Evolutionary conservation across 1,139 yeast species (phyloP).

Genomic region (Yamadazyma atmosphaerica): DNA sequence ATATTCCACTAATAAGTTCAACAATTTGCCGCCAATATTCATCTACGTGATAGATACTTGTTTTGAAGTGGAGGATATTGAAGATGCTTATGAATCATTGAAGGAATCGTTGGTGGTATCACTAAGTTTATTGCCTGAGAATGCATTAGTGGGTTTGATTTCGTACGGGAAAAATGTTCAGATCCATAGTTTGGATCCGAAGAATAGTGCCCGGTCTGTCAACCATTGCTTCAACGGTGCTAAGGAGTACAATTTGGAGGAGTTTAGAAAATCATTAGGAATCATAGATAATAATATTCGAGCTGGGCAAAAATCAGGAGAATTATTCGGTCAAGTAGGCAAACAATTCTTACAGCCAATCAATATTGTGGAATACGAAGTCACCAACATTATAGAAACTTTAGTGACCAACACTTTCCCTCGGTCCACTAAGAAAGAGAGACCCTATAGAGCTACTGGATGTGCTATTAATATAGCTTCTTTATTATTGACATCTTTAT

Average conservation of each 20-base stretch:
- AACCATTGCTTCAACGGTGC: conserved; percentile 58
- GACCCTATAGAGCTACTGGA: conserved; percentile 65
- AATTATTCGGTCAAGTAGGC: conserved; percentile 28
- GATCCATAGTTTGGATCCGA: conserved; percentile 54
- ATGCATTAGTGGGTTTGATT: conserved; percentile 58
- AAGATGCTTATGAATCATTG: conserved; percentile 45
- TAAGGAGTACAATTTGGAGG: conserved; percentile 53
- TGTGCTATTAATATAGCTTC: conserved; percentile 64
- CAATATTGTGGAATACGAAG: conserved; percentile 54
- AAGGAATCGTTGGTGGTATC: conserved; percentile 56
- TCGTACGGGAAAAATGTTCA: conserved; percentile 67
- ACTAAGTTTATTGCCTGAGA: conserved; percentile 58
- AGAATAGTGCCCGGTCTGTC: conserved; percentile 16
- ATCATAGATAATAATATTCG: conserved; percentile 31
- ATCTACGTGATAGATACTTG: conserved; percentile 70
- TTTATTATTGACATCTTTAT: conserved; percentile 44
- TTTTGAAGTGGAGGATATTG: conserved; percentile 39
- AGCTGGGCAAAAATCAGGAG: conserved; percentile 8
- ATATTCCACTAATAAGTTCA: conserved; percentile 50
- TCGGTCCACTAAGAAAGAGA: conserved; percentile 39
- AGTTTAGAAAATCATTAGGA: conserved; percentile 55
- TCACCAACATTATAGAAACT: conserved; percentile 54
- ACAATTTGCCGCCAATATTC: conserved; percentile 52
- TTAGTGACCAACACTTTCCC: conserved; percentile 57
- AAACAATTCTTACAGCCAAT: conserved; percentile 48